Evolutionary conservation across 176 grass and related monocot genomes (phyloP).

Genomic region (Zizania latifolia): DNA sequence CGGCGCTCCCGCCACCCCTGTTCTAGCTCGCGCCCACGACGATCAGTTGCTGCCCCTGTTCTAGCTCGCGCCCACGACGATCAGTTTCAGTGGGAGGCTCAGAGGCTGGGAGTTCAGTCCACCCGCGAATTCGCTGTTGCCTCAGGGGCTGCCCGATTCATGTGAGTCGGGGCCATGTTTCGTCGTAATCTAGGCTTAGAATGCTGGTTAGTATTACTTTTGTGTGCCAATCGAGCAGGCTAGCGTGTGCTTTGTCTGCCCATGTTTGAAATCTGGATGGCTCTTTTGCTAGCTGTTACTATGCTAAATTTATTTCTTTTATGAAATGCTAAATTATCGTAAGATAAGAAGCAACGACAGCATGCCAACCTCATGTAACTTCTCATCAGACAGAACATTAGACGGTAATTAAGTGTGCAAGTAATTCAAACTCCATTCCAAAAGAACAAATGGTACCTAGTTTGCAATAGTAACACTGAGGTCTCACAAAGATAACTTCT

Average conservation of each 20-base stretch:
- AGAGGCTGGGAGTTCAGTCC: no score
- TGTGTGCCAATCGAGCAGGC: not conserved
- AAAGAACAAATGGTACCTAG: not conserved
- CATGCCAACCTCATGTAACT: no score
- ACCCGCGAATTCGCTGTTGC: not conserved
- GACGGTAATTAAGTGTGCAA: not conserved
- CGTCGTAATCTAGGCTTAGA: not conserved
- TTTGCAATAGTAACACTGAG: conserved; percentile 19
- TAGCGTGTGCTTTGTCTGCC: not conserved
- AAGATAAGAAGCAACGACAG: no score
- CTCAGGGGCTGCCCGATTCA: not conserved
- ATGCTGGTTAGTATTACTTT: not conserved
- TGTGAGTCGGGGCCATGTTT: not conserved
- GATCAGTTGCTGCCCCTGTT: no score
- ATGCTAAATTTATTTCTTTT: not conserved
- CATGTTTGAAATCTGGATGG: not conserved
- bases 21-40: conserved; percentile 34
- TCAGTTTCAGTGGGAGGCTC: no score
- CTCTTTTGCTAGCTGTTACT: not conserved
- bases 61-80: no score
- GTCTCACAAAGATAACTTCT: conserved; percentile 30
- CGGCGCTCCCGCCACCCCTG: conserved; percentile 17
- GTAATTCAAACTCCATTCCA: conserved; percentile 16
- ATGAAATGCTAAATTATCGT: not conserved
- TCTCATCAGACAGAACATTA: not conserved